These are phyloP conservation scores for Lodderomyces elongisporus DNA, from an alignment of 1,139 yeast genomes.

Conservation along the genomic window DNA sequence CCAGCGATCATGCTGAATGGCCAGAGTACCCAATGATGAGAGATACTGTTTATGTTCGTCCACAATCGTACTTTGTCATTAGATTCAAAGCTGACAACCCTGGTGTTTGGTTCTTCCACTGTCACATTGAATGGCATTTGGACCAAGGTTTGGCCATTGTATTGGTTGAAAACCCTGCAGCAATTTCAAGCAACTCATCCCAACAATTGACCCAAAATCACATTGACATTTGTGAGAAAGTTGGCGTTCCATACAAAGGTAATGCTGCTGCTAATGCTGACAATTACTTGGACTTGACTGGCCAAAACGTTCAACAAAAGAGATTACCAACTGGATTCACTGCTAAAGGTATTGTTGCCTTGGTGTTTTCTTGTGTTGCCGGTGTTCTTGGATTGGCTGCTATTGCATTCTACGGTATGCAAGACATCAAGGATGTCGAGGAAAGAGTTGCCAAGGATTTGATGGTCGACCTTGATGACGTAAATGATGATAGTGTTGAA, in stretches of 20 bases:
- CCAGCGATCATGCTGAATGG: constrained; percentile 44
- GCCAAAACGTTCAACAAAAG: constrained; percentile 52
- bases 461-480: constrained; percentile 46
- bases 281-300: constrained; percentile 51
- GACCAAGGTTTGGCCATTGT: constrained; percentile 77
- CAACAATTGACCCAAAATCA: constrained; percentile 43
- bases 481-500: constrained; percentile 15
- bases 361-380: constrained; percentile 48
- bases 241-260: constrained; percentile 44
- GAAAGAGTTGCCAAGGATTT: constrained; percentile 53
- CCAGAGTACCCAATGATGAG: constrained; percentile 62
- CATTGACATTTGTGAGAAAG: constrained; percentile 41
- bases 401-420: constrained; percentile 58
- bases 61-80: constrained; percentile 61
- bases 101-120: constrained; percentile 91
- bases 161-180: constrained; percentile 68
- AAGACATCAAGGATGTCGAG: constrained; percentile 60
- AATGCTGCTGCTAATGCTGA: constrained; percentile 63
- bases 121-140: constrained; percentile 94
- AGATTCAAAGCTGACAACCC: constrained; percentile 78
- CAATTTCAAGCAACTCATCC: constrained; percentile 34
- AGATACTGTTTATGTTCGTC: constrained; percentile 61
- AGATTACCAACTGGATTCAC: constrained; percentile 72
- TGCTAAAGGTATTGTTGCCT: constrained; percentile 59
- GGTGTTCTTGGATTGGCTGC: constrained; percentile 55